A percentile compares a stretch with the other conserved stretches of the same genome.
phyloP scores from a whole-genome alignment of 2,329 filamentous ascomycete genomes.

The Exophiala lecanii-corni region DNA sequence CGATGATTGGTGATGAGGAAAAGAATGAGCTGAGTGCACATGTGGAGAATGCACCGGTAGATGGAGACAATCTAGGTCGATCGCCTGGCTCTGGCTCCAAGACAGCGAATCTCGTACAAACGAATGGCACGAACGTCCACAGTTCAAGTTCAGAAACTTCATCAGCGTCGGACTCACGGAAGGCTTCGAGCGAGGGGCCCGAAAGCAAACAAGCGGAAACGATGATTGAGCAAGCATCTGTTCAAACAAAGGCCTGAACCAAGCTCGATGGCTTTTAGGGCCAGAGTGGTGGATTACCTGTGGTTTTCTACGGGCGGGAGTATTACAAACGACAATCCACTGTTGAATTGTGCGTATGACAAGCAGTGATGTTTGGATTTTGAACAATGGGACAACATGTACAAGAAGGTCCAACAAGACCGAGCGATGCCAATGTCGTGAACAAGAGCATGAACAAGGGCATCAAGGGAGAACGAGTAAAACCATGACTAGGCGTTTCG shows the following conservation, averaged over 20 bases:
- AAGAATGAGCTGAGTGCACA: slow-evolving; percentile 37
- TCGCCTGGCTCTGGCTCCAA: neutral
- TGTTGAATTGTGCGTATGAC: too few species aligned
- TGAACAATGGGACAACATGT: too few species aligned
- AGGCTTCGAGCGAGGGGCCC: slow-evolving; percentile 3
- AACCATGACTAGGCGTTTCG: too few species aligned
- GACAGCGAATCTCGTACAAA: neutral
- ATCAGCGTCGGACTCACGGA: slow-evolving; percentile 8
- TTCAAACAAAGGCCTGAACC: slow-evolving; percentile 16
- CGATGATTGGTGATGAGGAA: slow-evolving; percentile 69
- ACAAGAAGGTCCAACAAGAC: too few species aligned
- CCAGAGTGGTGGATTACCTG: too few species aligned
- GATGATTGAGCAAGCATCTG: slow-evolving; percentile 7
- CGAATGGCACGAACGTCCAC: neutral
- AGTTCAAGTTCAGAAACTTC: slow-evolving; percentile 4
- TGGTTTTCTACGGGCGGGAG: too few species aligned
- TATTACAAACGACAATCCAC: too few species aligned
- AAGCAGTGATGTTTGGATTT: too few species aligned
- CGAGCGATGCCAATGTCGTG: too few species aligned
- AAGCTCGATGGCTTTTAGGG: too few species aligned
- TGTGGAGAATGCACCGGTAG: slow-evolving; percentile 32
- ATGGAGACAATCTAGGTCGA: slow-evolving; percentile 4
- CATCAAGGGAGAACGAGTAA: too few species aligned
- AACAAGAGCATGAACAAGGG: too few species aligned
- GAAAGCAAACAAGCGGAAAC: slow-evolving; percentile 5